Conservation (phyloP, 2,329 filamentous ascomycete genomes). For the Anthostomella pinea region DNA sequence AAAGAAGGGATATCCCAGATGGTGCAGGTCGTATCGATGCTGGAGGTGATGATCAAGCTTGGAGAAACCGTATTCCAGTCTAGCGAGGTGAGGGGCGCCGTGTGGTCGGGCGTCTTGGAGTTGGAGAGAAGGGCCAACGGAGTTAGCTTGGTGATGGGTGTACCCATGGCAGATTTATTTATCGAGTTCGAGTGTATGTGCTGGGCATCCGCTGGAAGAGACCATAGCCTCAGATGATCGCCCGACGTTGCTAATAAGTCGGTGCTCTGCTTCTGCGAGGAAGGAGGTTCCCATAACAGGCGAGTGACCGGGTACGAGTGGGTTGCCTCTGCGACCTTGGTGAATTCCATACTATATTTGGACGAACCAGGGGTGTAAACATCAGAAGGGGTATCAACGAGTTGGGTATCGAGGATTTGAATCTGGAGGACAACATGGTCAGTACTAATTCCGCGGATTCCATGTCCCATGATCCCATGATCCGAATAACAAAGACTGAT, state of each 20-base stretch:
- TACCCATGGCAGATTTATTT: constrained; percentile 57
- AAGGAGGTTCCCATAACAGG: constrained; percentile 93
- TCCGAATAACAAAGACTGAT: constrained; percentile 1
- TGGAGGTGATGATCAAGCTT: constrained; percentile 96
- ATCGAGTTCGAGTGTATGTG: constrained; percentile 63
- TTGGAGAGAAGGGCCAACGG: constrained; percentile 92
- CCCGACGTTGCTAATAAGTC: constrained; percentile 93
- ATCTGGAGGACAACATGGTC: constrained; percentile 56
- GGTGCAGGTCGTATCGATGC: constrained; percentile 97
- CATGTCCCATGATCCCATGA: no score
- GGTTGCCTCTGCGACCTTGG: constrained; percentile 90
- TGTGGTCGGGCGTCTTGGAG: constrained; percentile 97
- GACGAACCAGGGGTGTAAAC: constrained; percentile 67
- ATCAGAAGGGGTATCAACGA: constrained; percentile 66
- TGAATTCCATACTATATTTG: constrained; percentile 81
- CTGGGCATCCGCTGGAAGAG: constrained; percentile 68
- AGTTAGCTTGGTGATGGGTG: constrained; percentile 74
- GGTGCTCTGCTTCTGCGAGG: constrained; percentile 90
- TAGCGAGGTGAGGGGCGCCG: constrained; percentile 89
- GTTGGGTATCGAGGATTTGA: constrained; percentile 90
- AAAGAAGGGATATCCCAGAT: constrained; percentile 99
- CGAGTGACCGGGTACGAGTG: constrained; percentile 97
- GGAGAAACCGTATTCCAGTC: constrained; percentile 98
- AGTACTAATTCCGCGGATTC: no score
- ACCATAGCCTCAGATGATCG: constrained; percentile 92